Base-by-base conservation (phyloP, 768 basidiomycete genomes). In the Exsudoporus frostii region DNA sequence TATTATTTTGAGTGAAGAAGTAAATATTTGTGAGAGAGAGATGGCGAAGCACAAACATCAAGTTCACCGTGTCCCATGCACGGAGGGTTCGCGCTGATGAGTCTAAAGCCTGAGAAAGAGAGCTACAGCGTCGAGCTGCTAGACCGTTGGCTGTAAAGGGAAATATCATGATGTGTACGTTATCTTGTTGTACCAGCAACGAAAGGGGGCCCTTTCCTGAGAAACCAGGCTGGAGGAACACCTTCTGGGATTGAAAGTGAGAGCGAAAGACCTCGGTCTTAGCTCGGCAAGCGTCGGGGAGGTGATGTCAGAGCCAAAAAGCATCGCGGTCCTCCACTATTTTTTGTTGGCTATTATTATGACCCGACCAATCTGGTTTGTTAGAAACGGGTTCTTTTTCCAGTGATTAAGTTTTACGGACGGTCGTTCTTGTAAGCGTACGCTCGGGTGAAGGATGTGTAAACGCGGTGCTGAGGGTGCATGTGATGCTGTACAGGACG, bases 51-150 rank as follows among this genome's bases (percentile, higher is more conserved):
- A 30, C 10, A 30, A 29, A 29, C 29, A 3, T 10, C 29, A 30
- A 30, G 29, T 30, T 2, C 29, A 30, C 29, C 29, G 29, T 30
- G 29, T 30, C 29, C 10, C 29, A 30, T 30, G 29, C 29, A 11
- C 29, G 29, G 29, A 30, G 29, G 46, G 48, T 57, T 47, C 24
- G 48, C 45, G 37, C 45, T 48, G 54, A 58, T 47, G 51, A 64
- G 54, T 52, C 51, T 54, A 59, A 54, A 58, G 61, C 65, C 57
- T 70, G 70, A 61, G 69, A 62, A 57, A 52, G 41, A 57, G 48
- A 50, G 54, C 43, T 24, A 33, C 41, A 40, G 36, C 32, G 37
- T 38, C 34, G 38, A 29, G 10, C 24, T 19, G 30, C 8, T 53
- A 65, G 59, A 54, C 54, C 48, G 43, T 40, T 51, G 36, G 20